Conservation (phyloP, 1,284 basidiomycete species). For the Moesziomyces sp. region DNA sequence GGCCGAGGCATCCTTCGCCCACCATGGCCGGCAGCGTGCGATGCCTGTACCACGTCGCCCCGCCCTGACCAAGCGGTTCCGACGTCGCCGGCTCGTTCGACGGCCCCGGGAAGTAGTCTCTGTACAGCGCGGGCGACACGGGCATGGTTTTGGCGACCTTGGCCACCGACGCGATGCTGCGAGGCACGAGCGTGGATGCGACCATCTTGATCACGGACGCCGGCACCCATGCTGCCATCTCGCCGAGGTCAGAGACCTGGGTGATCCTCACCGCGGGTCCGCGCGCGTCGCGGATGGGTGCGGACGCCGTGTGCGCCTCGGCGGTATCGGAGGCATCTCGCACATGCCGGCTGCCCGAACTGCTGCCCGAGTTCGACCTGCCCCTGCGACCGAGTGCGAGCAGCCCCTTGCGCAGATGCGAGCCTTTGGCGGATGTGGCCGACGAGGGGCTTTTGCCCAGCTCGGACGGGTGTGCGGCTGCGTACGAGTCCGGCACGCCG, state of each 20-base stretch:
- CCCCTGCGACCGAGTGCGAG: constrained; percentile 28
- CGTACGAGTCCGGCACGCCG: constrained; percentile 23
- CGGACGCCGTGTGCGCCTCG: neutral
- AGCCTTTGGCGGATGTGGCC: constrained; percentile 17
- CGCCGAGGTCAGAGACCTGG: constrained; percentile 58
- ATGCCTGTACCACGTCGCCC: constrained; percentile 38
- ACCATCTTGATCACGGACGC: constrained; percentile 60
- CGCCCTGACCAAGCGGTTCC: constrained; percentile 19
- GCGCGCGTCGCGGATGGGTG: constrained; percentile 26
- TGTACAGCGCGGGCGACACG: constrained; percentile 34
- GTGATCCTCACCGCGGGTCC: constrained; percentile 51
- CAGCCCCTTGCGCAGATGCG: constrained; percentile 31
- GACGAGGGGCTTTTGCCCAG: constrained; percentile 23
- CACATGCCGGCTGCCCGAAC: constrained; percentile 21
- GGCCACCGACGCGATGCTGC: constrained; percentile 52
- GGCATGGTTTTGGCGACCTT: constrained; percentile 52
- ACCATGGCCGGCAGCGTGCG: constrained; percentile 41
- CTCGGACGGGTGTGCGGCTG: constrained; percentile 1
- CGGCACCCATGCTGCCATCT: constrained; percentile 60
- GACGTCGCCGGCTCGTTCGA: neutral
- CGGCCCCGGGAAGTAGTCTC: constrained; percentile 9
- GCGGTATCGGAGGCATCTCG: constrained; percentile 6
- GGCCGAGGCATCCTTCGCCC: constrained; percentile 28
- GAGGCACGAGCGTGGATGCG: constrained; percentile 54
- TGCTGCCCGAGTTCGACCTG: constrained; percentile 26